phyloP scores from a whole-genome alignment of 441 rosid species.

The Croton setiger region DNA sequence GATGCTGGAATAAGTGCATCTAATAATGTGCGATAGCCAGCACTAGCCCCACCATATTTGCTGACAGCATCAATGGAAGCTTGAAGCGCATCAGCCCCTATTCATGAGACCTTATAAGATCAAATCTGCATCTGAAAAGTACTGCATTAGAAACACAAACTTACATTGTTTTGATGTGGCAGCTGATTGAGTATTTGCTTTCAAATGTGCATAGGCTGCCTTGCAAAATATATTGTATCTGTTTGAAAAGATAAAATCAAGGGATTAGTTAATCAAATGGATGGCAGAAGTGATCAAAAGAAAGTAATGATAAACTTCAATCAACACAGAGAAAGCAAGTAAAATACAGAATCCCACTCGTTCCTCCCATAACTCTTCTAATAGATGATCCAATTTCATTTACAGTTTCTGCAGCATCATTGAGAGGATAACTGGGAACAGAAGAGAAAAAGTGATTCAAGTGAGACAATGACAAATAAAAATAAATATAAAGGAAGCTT shows the following conservation, averaged over 20 bases:
- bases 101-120: slow-evolving; percentile 19
- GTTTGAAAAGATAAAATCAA: slow-evolving; percentile 19
- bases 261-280: neutral
- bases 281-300: neutral
- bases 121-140: slow-evolving; percentile 10
- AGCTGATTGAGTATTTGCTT: slow-evolving; percentile 44
- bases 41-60: slow-evolving; percentile 89
- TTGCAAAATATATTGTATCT: slow-evolving; percentile 81
- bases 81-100: slow-evolving; percentile 90
- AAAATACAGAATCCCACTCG: slow-evolving; percentile 87
- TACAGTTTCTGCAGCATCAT: slow-evolving; percentile 87
- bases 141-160: slow-evolving; percentile 28
- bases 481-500: neutral
- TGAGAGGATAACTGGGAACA: slow-evolving; percentile 82
- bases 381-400: slow-evolving; percentile 86
- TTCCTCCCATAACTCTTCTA: slow-evolving; percentile 94
- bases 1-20: slow-evolving; percentile 95
- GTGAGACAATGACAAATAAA: slow-evolving; percentile 7
- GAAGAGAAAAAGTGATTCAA: slow-evolving; percentile 11
- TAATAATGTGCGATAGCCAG: slow-evolving; percentile 85
- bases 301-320: slow-evolving; percentile 16
- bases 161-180: slow-evolving; percentile 75
- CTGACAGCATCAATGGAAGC: slow-evolving; percentile 82
- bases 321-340: slow-evolving; percentile 15
- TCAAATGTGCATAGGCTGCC: slow-evolving; percentile 84